Conservation (phyloP, 164 flowering plant species). For the Santalum album region DNA sequence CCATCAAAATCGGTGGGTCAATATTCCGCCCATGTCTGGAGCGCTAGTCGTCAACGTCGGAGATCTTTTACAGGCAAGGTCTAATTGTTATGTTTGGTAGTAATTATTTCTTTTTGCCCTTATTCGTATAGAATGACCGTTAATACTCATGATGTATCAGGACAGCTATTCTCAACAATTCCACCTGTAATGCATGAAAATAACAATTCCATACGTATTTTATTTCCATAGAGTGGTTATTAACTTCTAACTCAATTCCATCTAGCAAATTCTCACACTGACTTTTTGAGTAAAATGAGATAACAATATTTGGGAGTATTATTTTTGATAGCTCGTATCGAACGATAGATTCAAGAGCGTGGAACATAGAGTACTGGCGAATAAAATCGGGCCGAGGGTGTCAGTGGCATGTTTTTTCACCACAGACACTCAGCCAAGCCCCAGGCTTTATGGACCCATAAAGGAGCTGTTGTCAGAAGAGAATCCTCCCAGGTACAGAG, state of each 20-base stretch:
- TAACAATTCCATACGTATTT: too few species aligned
- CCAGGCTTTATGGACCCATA: neutral
- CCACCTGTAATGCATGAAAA: too few species aligned
- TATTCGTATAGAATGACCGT: too few species aligned
- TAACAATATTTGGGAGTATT: too few species aligned
- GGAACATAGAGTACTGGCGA: slow-evolving; percentile 1
- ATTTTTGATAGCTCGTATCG: neutral
- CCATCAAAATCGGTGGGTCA: neutral
- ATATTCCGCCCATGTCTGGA: neutral
- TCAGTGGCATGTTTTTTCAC: neutral
- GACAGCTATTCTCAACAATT: too few species aligned
- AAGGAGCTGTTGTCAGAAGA: slow-evolving; percentile 1
- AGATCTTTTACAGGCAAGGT: neutral
- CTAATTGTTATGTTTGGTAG: too few species aligned
- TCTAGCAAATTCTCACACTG: too few species aligned
- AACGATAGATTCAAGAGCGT: neutral
- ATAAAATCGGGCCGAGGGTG: neutral
- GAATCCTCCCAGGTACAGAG: slow-evolving; percentile 1
- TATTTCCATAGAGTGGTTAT: too few species aligned
- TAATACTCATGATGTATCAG: too few species aligned
- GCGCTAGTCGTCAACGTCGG: neutral
- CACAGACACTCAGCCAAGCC: neutral
- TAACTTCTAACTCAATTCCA: too few species aligned
- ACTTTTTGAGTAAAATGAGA: neutral
- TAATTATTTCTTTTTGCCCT: too few species aligned